A percentile compares a stretch with the other conserved stretches of the same genome.
phyloP scores from a whole-genome alignment of 805 yeast genomes.

The Kluyveromyces dobzhanskii region DNA sequence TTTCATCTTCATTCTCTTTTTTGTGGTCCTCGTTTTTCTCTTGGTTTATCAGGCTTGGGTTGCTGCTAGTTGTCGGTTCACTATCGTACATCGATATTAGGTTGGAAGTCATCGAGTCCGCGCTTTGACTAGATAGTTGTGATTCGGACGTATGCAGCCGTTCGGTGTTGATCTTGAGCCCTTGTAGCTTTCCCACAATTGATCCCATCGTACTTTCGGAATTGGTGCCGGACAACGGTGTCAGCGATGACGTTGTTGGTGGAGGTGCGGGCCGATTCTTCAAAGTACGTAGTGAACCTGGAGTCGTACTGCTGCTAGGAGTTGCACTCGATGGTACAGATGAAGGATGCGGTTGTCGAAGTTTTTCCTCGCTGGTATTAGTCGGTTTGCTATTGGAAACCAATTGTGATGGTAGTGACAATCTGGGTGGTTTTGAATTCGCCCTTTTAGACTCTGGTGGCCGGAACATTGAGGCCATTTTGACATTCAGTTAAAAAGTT shows the following conservation, averaged over 20 bases:
- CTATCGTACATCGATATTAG: slow-evolving; percentile 18
- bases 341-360: not conserved
- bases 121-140: not conserved
- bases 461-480: slow-evolving; percentile 27
- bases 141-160: not conserved
- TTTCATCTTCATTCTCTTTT: slow-evolving; percentile 1
- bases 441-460: slow-evolving; percentile 37
- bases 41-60: not conserved
- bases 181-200: not conserved
- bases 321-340: slow-evolving; percentile 5
- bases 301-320: slow-evolving; percentile 16
- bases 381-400: slow-evolving; percentile 9
- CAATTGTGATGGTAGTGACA: slow-evolving; percentile 34
- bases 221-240: not conserved
- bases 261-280: slow-evolving; percentile 28
- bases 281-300: slow-evolving; percentile 6
- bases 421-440: slow-evolving; percentile 35
- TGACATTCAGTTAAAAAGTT: no score
- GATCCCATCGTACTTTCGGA: not conserved
- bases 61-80: not conserved
- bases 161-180: not conserved
- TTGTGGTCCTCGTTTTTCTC: not conserved
- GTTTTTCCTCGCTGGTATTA: not conserved
- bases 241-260: slow-evolving; percentile 16
- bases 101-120: slow-evolving; percentile 21